Base-by-base conservation (phyloP, 2,329 filamentous ascomycete species). In the Ascochyta pisi region DNA sequence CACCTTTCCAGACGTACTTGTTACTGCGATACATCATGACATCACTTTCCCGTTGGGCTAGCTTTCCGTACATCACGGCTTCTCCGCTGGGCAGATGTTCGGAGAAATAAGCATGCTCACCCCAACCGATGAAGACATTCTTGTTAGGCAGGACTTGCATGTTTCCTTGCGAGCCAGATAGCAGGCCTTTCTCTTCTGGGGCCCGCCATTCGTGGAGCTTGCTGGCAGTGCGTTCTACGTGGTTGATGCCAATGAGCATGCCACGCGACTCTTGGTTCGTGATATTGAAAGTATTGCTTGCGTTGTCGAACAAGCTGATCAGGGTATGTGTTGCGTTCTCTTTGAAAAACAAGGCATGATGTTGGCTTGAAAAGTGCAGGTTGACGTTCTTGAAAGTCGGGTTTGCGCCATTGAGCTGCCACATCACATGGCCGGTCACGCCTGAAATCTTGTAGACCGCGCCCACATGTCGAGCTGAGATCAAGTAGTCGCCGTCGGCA, bases 41-140 rank as follows among this genome's bases (percentile, higher is more conserved):
- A 10, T 54, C 45, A 40, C 51, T 50, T 50, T 26, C 51, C 6
- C 45, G 39, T 29, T 54, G 33, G 22, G 51, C 51, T 10, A 54
- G 34, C 24, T 54, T 50, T 15, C 70, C 50, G 12, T 77, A 73
- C 6, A 82, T 66, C 4, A 78, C 65, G 6, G 72, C 68, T 40
- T 50, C 45, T 26, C 79, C 79, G 33, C 76, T 67, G 16, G 65
- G 46, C 0, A 72, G 60, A 64, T 74, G 83, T 62, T 86, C 83
- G 12, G 77, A 82, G 52, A 78, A 79, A 0, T 79, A 78, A 1
- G 81, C 79, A 12, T 75, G 76, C n/a, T 80, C 78, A 19, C 10
- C 83, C 76, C 78, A 84, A 26, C 78, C 80, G 8, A 83, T 72
- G 13, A 84, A 69, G 2, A 77, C 73, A 60, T 83, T 81, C 8